These are phyloP conservation scores for Parastagonospora avenae DNA, from an alignment of 2,329 filamentous ascomycete genomes.

Conservation along the genomic window DNA sequence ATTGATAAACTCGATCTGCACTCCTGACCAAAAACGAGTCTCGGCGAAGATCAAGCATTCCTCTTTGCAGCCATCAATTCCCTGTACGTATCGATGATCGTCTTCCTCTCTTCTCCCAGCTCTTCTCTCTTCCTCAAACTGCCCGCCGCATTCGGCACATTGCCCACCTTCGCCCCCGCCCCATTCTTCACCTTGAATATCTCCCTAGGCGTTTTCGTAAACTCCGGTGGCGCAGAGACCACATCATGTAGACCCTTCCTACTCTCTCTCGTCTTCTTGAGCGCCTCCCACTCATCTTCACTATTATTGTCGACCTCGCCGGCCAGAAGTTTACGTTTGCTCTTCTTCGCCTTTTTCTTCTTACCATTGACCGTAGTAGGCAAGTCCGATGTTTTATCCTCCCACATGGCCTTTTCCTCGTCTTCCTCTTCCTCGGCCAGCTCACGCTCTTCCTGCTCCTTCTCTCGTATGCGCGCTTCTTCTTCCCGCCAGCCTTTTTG, in stretches of 20 bases:
- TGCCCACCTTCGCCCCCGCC: conserved; percentile 68
- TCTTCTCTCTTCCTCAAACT: conserved; percentile 76
- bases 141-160: conserved; percentile 71
- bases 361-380: conserved; percentile 55
- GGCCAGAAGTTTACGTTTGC: conserved; percentile 58
- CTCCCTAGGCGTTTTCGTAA: conserved; percentile 66
- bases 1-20: too few relatives aligned
- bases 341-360: conserved; percentile 56
- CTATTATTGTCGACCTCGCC: conserved; percentile 60
- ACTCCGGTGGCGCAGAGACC: conserved; percentile 75
- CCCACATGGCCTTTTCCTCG: conserved; percentile 66
- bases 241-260: conserved; percentile 64
- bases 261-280: conserved; percentile 63
- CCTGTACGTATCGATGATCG: conserved; percentile 76
- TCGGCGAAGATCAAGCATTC: background rate
- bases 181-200: conserved; percentile 69
- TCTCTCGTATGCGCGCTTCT: conserved; percentile 64
- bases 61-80: conserved; percentile 63
- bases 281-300: conserved; percentile 77
- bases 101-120: conserved; percentile 69
- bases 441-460: conserved; percentile 78
- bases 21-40: too few relatives aligned
- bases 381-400: conserved; percentile 67
- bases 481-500: conserved; percentile 64
- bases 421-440: conserved; percentile 68